Percentiles rank a stretch among this genome's conserved stretches.
These are phyloP conservation scores for Mycosphaerella sp. DNA, from an alignment of 2,329 filamentous ascomycete species.

Conservation along the genomic window DNA sequence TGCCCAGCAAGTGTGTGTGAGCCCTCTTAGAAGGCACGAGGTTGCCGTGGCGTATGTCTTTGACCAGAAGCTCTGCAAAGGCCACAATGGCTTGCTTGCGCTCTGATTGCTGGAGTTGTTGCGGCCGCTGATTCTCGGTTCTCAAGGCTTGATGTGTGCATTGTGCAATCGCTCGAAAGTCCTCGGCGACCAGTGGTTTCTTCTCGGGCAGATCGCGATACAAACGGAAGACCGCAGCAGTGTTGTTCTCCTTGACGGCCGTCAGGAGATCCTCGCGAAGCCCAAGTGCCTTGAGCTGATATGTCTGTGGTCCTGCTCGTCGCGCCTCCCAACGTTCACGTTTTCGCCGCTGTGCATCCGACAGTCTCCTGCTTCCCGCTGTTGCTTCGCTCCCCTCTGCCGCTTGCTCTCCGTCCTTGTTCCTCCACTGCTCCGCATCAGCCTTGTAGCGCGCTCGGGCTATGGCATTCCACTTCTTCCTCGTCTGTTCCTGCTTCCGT, in stretches of 20 bases:
- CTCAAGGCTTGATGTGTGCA: constrained; percentile 13
- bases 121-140: constrained; percentile 6
- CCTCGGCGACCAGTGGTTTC: constrained; percentile 12
- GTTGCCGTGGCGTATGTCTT: constrained; percentile 34
- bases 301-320: not conserved
- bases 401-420: not conserved
- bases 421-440: not conserved
- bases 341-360: constrained; percentile 13
- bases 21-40: constrained; percentile 36
- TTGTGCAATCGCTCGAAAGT: constrained; percentile 17
- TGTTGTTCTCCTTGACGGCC: constrained; percentile 18
- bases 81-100: constrained; percentile 18
- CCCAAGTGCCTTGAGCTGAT: constrained; percentile 9
- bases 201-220: constrained; percentile 18
- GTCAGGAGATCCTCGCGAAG: constrained; percentile 16
- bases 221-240: constrained; percentile 17
- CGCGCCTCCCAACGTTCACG: constrained; percentile 11
- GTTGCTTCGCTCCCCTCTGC: not conserved
- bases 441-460: not conserved
- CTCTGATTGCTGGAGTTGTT: constrained; percentile 6
- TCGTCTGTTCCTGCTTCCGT: not conserved
- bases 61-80: constrained; percentile 37
- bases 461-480: not conserved
- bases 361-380: not conserved
- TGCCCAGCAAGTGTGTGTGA: constrained; percentile 42